phyloP scores from a whole-genome alignment of 345 rosid genomes.

The Salix viminalis region DNA sequence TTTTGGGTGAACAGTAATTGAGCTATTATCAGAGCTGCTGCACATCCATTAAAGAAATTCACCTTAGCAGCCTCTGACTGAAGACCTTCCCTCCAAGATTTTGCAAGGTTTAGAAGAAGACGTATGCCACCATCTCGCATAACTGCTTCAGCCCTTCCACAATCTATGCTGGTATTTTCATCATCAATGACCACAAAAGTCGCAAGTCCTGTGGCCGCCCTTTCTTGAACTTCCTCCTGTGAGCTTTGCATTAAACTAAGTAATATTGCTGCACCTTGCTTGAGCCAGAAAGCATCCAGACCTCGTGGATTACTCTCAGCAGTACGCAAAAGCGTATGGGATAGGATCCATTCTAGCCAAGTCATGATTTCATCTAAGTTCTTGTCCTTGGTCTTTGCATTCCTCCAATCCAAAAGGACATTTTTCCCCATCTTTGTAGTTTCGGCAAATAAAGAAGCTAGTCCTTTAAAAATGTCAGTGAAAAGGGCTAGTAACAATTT shows the following conservation, averaged over 20 bases:
- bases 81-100: constrained; percentile 34
- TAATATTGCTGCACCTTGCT: constrained; percentile 27
- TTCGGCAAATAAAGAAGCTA: constrained; percentile 28
- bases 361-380: constrained; percentile 9
- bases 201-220: constrained; percentile 37
- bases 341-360: constrained; percentile 38
- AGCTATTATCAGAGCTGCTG: neutral
- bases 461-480: constrained; percentile 24
- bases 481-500: constrained; percentile 21
- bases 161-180: constrained; percentile 34
- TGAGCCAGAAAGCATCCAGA: constrained; percentile 32
- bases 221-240: constrained; percentile 36
- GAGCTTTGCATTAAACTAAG: constrained; percentile 32
- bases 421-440: constrained; percentile 11
- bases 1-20: neutral
- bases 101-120: constrained; percentile 32
- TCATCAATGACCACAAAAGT: constrained; percentile 40
- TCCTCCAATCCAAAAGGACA: constrained; percentile 20
- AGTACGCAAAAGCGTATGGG: constrained; percentile 31
- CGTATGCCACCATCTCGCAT: constrained; percentile 28
- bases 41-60: constrained; percentile 19
- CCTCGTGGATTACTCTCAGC: constrained; percentile 32
- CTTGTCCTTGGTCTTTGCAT: constrained; percentile 10
- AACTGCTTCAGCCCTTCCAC: constrained; percentile 31
- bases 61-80: constrained; percentile 38